A percentile compares a stretch with the other conserved stretches of the same genome.
Conservation (phyloP, 768 basidiomycete genomes). For the Wakefieldia striispora region DNA sequence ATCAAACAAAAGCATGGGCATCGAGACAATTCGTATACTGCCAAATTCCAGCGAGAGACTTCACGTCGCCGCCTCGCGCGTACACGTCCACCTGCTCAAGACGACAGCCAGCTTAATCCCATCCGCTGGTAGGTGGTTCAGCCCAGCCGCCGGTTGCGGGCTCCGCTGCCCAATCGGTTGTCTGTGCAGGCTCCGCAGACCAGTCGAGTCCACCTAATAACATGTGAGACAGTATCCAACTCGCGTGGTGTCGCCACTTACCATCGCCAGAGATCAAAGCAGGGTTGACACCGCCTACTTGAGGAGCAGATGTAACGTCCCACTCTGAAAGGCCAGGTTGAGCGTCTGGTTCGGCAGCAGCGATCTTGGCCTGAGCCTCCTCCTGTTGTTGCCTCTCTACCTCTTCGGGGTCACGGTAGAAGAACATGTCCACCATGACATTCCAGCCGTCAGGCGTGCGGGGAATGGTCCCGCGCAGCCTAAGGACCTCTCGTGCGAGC, state of each 20-base stretch:
- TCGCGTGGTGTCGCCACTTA: slow-evolving; percentile 21
- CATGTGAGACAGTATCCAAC: slow-evolving; percentile 1
- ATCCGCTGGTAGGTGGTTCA: slow-evolving; percentile 26
- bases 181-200: slow-evolving; percentile 61
- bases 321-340: slow-evolving; percentile 62
- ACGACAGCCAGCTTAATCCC: slow-evolving; percentile 23
- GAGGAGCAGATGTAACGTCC: slow-evolving; percentile 69
- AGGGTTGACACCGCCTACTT: slow-evolving; percentile 75
- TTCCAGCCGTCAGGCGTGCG: slow-evolving; percentile 93
- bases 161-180: slow-evolving; percentile 88
- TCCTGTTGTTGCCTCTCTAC: slow-evolving; percentile 97
- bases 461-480: slow-evolving; percentile 91
- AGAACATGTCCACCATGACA: slow-evolving; percentile 99
- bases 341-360: slow-evolving; percentile 54
- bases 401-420: slow-evolving; percentile 99
- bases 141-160: slow-evolving; percentile 45
- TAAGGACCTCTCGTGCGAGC: slow-evolving; percentile 94
- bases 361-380: slow-evolving; percentile 80
- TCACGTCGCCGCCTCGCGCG: background rate
- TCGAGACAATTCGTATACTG: slow-evolving; percentile 16
- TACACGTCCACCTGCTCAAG: slow-evolving; percentile 1
- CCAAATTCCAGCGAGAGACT: slow-evolving; percentile 2
- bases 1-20: slow-evolving; percentile 18
- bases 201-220: slow-evolving; percentile 73
- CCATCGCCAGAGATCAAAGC: slow-evolving; percentile 63